Percentiles rank a stretch among this genome's conserved stretches.
These are phyloP conservation scores for Globisporangium barbulae DNA, from an alignment of 352 stramenopile species.

Conservation along the genomic window DNA sequence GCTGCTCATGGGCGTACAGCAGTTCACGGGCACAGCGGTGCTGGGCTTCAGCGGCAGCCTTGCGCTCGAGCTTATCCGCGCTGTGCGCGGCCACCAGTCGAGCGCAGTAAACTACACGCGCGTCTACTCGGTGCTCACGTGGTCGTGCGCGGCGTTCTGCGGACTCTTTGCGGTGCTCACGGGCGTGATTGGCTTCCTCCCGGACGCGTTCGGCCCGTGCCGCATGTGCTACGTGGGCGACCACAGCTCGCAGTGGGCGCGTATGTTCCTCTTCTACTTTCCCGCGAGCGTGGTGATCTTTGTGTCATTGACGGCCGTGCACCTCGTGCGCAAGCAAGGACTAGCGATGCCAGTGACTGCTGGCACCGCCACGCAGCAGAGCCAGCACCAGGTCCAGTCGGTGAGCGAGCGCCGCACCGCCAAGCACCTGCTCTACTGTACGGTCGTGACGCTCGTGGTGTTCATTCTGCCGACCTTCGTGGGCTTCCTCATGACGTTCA, in stretches of 20 bases:
- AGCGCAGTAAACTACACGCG: constrained; percentile 55
- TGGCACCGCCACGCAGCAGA: not conserved
- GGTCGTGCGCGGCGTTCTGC: constrained; percentile 34
- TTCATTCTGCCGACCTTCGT: constrained; percentile 45
- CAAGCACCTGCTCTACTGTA: constrained; percentile 47
- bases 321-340: constrained; percentile 23
- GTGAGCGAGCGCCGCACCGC: constrained; percentile 42
- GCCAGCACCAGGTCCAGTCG: constrained; percentile 8
- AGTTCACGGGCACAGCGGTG: constrained; percentile 64
- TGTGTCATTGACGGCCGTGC: constrained; percentile 32
- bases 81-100: constrained; percentile 46
- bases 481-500: constrained; percentile 32
- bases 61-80: constrained; percentile 61
- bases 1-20: constrained; percentile 50
- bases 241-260: constrained; percentile 54
- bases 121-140: constrained; percentile 57
- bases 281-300: constrained; percentile 37
- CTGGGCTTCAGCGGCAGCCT: constrained; percentile 55
- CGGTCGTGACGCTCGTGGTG: constrained; percentile 34
- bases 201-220: constrained; percentile 55
- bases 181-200: constrained; percentile 66
- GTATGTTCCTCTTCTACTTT: constrained; percentile 57
- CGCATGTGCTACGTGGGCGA: constrained; percentile 39
- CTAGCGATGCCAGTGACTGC: not conserved
- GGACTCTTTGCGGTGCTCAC: constrained; percentile 50